Evolutionary conservation across 805 yeast genomes (phyloP).

Genomic region (Candida alai): DNA sequence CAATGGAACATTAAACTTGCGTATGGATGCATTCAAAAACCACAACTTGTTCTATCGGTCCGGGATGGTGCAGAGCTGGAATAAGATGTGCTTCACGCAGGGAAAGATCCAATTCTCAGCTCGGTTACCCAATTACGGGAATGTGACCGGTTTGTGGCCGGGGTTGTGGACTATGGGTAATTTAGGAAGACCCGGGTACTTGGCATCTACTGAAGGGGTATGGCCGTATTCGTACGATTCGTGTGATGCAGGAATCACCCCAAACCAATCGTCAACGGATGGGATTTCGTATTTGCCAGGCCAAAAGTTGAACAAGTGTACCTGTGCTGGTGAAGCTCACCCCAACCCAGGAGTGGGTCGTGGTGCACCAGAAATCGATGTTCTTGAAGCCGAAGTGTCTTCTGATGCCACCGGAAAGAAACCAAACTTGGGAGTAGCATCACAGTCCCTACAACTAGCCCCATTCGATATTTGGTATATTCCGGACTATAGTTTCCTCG

Average conservation of each 20-base stretch:
- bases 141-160: constrained; percentile 39
- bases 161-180: constrained; percentile 42
- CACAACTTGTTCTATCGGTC: constrained; percentile 35
- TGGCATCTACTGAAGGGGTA: constrained; percentile 35
- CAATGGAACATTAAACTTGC: constrained; percentile 31
- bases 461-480: constrained; percentile 93
- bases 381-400: constrained; percentile 77
- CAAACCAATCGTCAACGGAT: constrained; percentile 39
- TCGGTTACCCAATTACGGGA: constrained; percentile 33
- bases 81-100: constrained; percentile 34
- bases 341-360: constrained; percentile 37
- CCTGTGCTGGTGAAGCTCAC: constrained; percentile 35
- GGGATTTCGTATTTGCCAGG: constrained; percentile 41
- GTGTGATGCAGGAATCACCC: constrained; percentile 40
- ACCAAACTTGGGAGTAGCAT: constrained; percentile 58
- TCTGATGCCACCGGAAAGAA: constrained; percentile 28
- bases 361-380: constrained; percentile 73
- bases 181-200: constrained; percentile 37
- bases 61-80: constrained; percentile 41
- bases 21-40: constrained; percentile 38
- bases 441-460: constrained; percentile 90
- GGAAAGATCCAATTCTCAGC: constrained; percentile 32
- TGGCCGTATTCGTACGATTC: constrained; percentile 40
- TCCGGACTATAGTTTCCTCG: constrained; percentile 82
- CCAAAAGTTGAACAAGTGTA: constrained; percentile 31